phyloP scores from a whole-genome alignment of 2,329 filamentous ascomycete species.

The Aspergillus niger region DNA sequence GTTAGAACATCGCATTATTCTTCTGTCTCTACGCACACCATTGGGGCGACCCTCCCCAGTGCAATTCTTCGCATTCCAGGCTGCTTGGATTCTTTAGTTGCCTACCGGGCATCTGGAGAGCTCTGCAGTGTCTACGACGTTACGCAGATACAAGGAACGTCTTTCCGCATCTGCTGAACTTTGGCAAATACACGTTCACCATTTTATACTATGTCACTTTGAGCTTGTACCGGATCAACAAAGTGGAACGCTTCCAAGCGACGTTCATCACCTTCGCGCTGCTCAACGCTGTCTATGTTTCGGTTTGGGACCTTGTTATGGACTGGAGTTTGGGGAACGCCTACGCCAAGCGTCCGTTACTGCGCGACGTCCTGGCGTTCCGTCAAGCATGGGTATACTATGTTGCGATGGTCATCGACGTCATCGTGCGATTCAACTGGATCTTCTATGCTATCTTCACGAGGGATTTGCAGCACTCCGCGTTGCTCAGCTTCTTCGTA shows the following conservation, averaged over 20 bases:
- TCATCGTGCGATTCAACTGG: conserved; percentile 88
- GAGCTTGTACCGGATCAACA: conserved; percentile 78
- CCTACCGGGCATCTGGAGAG: conserved; percentile 85
- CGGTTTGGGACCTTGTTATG: conserved; percentile 93
- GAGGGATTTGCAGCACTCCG: conserved; percentile 77
- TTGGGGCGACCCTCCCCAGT: conserved; percentile 73
- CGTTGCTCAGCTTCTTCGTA: conserved; percentile 77
- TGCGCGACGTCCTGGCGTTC: conserved; percentile 78
- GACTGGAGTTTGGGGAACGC: conserved; percentile 91
- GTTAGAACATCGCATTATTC: conserved; percentile 83
- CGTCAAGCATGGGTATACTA: conserved; percentile 85
- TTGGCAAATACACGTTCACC: conserved; percentile 85
- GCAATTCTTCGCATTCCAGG: conserved; percentile 83
- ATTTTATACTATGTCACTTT: conserved; percentile 77
- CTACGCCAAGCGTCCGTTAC: conserved; percentile 64
- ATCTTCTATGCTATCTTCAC: conserved; percentile 88
- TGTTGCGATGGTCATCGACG: conserved; percentile 76
- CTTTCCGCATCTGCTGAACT: conserved; percentile 91
- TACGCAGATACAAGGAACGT: conserved; percentile 82
- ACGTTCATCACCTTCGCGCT: conserved; percentile 78
- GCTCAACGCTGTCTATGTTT: conserved; percentile 82
- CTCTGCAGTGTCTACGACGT: conserved; percentile 85
- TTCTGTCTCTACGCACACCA: conserved; percentile 85
- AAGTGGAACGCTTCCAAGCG: conserved; percentile 58
- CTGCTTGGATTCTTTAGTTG: conserved; percentile 82